Evolutionary conservation across 1,139 yeast species (phyloP), one percentile per base, ranked within the genome.

Genomic region (Pneumocystis murina): DNA sequence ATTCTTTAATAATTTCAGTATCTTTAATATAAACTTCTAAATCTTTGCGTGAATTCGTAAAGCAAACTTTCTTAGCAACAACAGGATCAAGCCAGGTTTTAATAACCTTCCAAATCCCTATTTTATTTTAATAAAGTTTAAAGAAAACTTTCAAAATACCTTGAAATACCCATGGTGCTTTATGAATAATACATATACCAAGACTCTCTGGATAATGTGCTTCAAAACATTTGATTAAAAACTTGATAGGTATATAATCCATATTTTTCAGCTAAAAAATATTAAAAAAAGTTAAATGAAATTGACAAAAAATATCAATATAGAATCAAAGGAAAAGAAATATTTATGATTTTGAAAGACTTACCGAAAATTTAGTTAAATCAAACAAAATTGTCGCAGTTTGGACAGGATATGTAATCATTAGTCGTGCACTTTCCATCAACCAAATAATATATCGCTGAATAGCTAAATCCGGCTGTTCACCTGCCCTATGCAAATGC

Each of bases 1-100:
- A 73, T 41, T 79, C 80, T 66, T 75, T 74, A 54, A 91, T 86
- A 65, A 89, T 78, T 69, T 80, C 75, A 59, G 81, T 75, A 58
- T 73, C 70, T 61, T 80, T 81, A 59, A 89, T 81, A 71, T 75
- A 81, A 68, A 83, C 77, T 62, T 77, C 77, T 68, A 89, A 75
- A 66, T 88, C 95, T 62, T 80, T 78, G 16, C 75, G 69, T 63
- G 76, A 76, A 70, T 84, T 83, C 36, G 95, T 87, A 75, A 89
- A 89, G 35, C 80, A 79, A 68, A 89, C 84, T 74, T 87, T 89
- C 38, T 87, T 78, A 0, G 94, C 95, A 60, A 89, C 94, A 10
- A 85, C 91, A 1, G 96, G 96, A 71, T 89, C 95, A 65, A 89
- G 77, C 95, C 95, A 88, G 68, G 83, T 84, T 73, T 85, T 87